Percentiles rank a stretch among this genome's conserved stretches.
These are phyloP conservation scores for Daucus carota DNA, from an alignment of 129 eudicot genomes.

Conservation along the genomic window DH1_v3.0 NC_030382.2:42835501-42836000, in stretches of 20 bases:
- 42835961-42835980: neutral
- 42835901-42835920: neutral
- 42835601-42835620: slow-evolving; percentile 98
- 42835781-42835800: neutral
- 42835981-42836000: neutral
- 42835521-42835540: slow-evolving; percentile 69
- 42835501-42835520: slow-evolving; percentile 36
- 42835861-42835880: neutral
- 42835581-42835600: slow-evolving; percentile 79
- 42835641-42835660: slow-evolving; percentile 99
- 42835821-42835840: too few relatives aligned
- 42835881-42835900: neutral
- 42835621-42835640: slow-evolving; percentile 91
- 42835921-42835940: neutral
- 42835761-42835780: neutral
- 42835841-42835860: neutral
- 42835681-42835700: slow-evolving; percentile 71
- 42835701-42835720: neutral
- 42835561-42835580: slow-evolving; percentile 67
- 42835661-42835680: slow-evolving; percentile 80
- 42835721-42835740: neutral
- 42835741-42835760: neutral
- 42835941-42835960: neutral
- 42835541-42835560: slow-evolving; percentile 83
- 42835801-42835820: neutral